Conservation (phyloP, 2,329 filamentous ascomycete species). For the Ophiosphaerella korrae region DNA sequence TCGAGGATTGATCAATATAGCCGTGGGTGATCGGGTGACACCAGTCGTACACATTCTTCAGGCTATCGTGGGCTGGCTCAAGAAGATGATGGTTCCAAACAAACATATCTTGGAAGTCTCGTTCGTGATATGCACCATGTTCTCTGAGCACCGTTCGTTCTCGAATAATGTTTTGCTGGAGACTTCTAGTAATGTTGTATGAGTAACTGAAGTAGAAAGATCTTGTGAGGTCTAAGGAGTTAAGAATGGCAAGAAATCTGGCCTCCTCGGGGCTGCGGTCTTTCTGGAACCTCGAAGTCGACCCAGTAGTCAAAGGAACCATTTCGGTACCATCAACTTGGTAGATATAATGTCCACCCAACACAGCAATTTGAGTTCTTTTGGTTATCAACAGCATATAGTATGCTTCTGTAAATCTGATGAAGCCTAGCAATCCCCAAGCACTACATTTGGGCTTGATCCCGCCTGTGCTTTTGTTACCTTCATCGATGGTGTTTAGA, state of each 20-base stretch:
- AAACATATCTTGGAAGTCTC: conserved; percentile 91
- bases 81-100: conserved; percentile 95
- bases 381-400: conserved; percentile 98
- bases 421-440: conserved; percentile 94
- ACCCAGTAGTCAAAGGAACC: conserved; percentile 78
- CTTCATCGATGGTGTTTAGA: conserved; percentile 92
- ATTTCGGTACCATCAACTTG: conserved; percentile 93
- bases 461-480: conserved; percentile 87
- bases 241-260: conserved; percentile 84
- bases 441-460: conserved; percentile 87
- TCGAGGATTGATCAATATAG: conserved; percentile 85
- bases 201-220: conserved; percentile 99
- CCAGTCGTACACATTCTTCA: conserved; percentile 91
- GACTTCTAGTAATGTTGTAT: conserved; percentile 89
- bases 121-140: conserved; percentile 64
- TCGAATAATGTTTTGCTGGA: conserved; percentile 88
- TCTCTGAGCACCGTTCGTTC: conserved; percentile 74
- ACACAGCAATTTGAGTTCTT: conserved; percentile 91
- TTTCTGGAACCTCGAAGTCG: conserved; percentile 69
- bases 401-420: conserved; percentile 91
- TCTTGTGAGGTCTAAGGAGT: conserved; percentile 85
- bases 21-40: conserved; percentile 95
- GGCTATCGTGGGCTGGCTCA: conserved; percentile 68
- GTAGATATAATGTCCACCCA: conserved; percentile 95
- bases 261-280: conserved; percentile 88